Evolutionary conservation across 2,329 filamentous ascomycete genomes (phyloP).

Genomic region (Xylariaceae sp.): DNA sequence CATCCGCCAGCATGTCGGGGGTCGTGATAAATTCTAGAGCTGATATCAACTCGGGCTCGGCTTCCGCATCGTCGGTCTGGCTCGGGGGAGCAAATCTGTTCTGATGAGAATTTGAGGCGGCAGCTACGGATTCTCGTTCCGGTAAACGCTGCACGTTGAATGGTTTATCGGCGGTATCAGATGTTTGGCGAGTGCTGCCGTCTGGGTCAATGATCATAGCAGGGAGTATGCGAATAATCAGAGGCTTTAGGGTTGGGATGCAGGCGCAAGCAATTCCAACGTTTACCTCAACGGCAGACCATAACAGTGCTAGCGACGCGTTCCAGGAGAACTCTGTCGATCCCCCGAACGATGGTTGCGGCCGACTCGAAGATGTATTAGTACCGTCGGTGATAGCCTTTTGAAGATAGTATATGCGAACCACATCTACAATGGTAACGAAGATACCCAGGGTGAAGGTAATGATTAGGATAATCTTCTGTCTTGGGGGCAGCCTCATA

Average conservation of each 20-base stretch:
- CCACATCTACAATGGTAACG: conserved; percentile 79
- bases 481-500: conserved; percentile 77
- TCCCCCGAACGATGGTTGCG: conserved; percentile 45
- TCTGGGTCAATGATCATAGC: conserved; percentile 50
- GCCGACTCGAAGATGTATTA: conserved; percentile 34
- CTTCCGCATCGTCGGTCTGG: conserved; percentile 15
- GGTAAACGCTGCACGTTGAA: conserved; percentile 20
- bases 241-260: conserved; percentile 84
- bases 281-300: conserved; percentile 89
- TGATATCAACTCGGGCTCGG: conserved; percentile 31
- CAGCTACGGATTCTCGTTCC: conserved; percentile 19
- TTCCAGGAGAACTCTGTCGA: conserved; percentile 61
- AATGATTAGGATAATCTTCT: conserved; percentile 80
- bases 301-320: conserved; percentile 82
- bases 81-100: conserved; percentile 13
- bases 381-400: conserved; percentile 53
- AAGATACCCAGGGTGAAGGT: conserved; percentile 87
- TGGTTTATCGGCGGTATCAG: conserved; percentile 29
- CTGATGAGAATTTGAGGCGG: conserved; percentile 10
- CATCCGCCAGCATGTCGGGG: conserved; percentile 30
- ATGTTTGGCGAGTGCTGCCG: conserved; percentile 34
- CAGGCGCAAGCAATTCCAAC: conserved; percentile 85
- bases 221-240: conserved; percentile 63
- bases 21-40: conserved; percentile 45
- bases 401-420: conserved; percentile 86